Base-by-base conservation (phyloP, 1,284 basidiomycete genomes). In the Neonothopanus nambi region DNA sequence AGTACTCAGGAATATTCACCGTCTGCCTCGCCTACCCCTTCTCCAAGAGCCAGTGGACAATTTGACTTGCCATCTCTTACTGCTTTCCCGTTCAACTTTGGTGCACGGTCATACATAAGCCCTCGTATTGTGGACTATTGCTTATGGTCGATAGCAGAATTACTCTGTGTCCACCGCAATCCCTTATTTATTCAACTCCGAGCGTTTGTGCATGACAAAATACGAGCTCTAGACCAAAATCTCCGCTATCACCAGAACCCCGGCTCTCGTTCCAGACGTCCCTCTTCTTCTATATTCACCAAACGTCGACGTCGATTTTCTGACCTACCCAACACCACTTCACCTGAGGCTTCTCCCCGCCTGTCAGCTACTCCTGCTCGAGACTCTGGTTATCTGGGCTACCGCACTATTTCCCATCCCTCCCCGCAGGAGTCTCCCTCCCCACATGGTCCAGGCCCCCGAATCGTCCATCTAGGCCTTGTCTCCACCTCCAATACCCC, bases 111-210 rank as follows among this genome's bases (percentile, higher is more conserved):
- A 53, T 64, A 68, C 61, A 45, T 67, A 56, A 65, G 67, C 33
- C 85, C 85, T 3, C 75, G 85, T 26, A 69, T 85, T 33, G 72
- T 89, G 3, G 90, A 93, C 65, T 91, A 89, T 64, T 72, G 84
- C 33, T 73, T 86, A 24, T 92, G 89, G 89, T 89, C 87, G 0
- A 64, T 85, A 24, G 72, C 89, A 38, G 87, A 91, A 62, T 76
- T 89, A 50, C 64, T 89, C 5, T 85, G 81, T 55, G 74, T 84
- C 0, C 80, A 81, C 59, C 78, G 82, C 18, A 83, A 71, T 30
- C 87, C 89, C 0, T 72, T 93, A 15, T 70, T 79, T 49, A 69
- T 89, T 12, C 84, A 88, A 56, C 72, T 91, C 65, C 81, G 84
- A 15, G 69, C 81, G 2, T 80, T 85, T 53, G 75, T 84, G 23